Evolutionary conservation across 2,329 filamentous ascomycete species (phyloP).

Genomic region (Herpotrichia juniperi): DNA sequence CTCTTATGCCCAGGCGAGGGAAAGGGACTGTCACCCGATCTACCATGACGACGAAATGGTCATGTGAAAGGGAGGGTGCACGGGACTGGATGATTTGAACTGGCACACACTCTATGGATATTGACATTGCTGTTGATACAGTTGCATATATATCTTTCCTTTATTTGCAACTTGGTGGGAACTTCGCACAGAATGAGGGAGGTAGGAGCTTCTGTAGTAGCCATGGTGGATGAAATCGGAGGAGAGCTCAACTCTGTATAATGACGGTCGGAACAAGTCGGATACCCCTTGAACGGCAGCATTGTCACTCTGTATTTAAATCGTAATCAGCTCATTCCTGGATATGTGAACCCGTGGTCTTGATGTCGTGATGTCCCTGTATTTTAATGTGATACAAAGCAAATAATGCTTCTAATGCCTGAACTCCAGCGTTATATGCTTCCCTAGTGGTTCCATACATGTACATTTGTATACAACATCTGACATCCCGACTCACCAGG

Average conservation of each 20-base stretch:
- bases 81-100: slow-evolving; percentile 2
- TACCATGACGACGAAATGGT: slow-evolving; percentile 49
- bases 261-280: slow-evolving; percentile 9
- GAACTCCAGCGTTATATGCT: not conserved
- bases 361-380: not conserved
- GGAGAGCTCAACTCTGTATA: not conserved
- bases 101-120: not conserved
- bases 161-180: not conserved
- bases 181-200: not conserved
- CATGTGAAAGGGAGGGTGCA: slow-evolving; percentile 32
- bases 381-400: not conserved
- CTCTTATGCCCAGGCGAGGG: slow-evolving; percentile 61
- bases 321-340: slow-evolving; percentile 1
- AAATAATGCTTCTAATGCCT: not conserved
- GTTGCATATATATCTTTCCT: slow-evolving; percentile 5
- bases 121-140: not conserved
- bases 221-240: not conserved
- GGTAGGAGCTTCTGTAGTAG: not conserved
- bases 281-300: slow-evolving; percentile 17
- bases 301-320: slow-evolving; percentile 8
- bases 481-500: not conserved
- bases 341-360: not conserved
- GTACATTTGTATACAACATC: not conserved
- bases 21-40: slow-evolving; percentile 51
- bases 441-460: not conserved